A percentile compares a stretch with the other conserved stretches of the same genome.
These are phyloP conservation scores for Yamadazyma triangularis DNA, from an alignment of 1,139 yeast species.

Conservation along the genomic window DNA sequence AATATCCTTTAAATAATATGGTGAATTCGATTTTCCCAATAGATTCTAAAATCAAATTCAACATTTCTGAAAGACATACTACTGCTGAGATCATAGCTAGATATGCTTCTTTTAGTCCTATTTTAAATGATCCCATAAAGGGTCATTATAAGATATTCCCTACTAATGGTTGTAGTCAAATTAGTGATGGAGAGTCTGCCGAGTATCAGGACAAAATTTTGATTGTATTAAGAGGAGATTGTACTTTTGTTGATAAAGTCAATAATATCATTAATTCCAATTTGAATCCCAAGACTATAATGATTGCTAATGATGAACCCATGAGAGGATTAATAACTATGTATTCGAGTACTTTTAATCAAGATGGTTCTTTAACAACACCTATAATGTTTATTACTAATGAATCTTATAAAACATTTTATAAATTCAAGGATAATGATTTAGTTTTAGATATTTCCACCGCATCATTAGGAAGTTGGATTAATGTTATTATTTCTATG, in stretches of 20 bases:
- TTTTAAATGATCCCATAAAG: constrained; percentile 20
- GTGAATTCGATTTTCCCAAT: constrained; percentile 42
- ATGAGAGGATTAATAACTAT: constrained; percentile 36
- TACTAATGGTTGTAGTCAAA: constrained; percentile 24
- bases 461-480: constrained; percentile 38
- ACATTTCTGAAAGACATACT: constrained; percentile 17
- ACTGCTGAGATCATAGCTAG: constrained; percentile 28
- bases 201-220: constrained; percentile 22
- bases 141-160: constrained; percentile 25
- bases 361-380: constrained; percentile 27
- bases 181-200: constrained; percentile 9
- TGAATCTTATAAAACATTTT: constrained; percentile 30
- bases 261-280: constrained; percentile 24
- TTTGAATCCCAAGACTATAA: constrained; percentile 28
- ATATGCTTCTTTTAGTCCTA: constrained; percentile 42
- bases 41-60: constrained; percentile 31
- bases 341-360: constrained; percentile 38
- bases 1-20: constrained; percentile 34
- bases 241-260: constrained; percentile 41
- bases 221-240: constrained; percentile 36
- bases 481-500: constrained; percentile 37
- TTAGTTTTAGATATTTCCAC: constrained; percentile 23
- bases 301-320: constrained; percentile 43
- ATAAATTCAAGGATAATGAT: constrained; percentile 9
- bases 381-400: constrained; percentile 39